Evolutionary conservation across 2,329 filamentous ascomycete species (phyloP), one percentile per base, ranked within the genome.

Genomic region (Aspergillus glaucus): DNA sequence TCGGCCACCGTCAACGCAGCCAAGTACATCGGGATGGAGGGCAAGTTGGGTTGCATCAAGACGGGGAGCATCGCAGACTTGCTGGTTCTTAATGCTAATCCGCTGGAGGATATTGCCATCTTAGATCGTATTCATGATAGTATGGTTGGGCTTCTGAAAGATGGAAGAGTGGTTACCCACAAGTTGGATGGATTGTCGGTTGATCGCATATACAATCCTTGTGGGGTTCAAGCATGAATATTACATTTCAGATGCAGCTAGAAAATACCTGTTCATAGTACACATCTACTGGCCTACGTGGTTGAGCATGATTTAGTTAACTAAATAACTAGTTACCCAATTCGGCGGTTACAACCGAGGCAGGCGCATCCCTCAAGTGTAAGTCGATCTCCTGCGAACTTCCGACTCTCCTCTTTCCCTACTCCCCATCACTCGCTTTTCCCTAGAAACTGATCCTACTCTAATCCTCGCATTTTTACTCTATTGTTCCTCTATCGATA

Each of bases 101-200:
- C 79, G 1, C 61, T 81, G 41, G 71, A 79, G 17, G 71, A 81
- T 54, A 70, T 81, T n/a, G 65, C 66, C 0, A 62, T 79, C 0
- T 56, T 82, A 12, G 75, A 75, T 51, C 55, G 65, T 24, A 72
- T 72, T 2, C 71, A 79, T 43, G 66, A 68, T 51, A 64, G 71
- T 22, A 49, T 80, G 6, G 55, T 79, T 45, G 75, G 69, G 1
- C 75, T 81, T 1, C 62, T 82, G 15, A 81, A 81, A 56, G 78
- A 79, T 22, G 79, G 79, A 1, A 65, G 75, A 7, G 66, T 80
- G 15, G 49, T 50, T 34, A n/a, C 42, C 3, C 19, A 32, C n/a
- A 47, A 42, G 2, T 3, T 42, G 12, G 24, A 40, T 12, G 24
- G 42, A 10, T 17, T 50, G 17, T 9, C 42, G 0, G 49, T 48